Evolutionary conservation across 108 stramenopile genomes (phyloP).

Genomic region (Stephanodiscus minutulus): DNA sequence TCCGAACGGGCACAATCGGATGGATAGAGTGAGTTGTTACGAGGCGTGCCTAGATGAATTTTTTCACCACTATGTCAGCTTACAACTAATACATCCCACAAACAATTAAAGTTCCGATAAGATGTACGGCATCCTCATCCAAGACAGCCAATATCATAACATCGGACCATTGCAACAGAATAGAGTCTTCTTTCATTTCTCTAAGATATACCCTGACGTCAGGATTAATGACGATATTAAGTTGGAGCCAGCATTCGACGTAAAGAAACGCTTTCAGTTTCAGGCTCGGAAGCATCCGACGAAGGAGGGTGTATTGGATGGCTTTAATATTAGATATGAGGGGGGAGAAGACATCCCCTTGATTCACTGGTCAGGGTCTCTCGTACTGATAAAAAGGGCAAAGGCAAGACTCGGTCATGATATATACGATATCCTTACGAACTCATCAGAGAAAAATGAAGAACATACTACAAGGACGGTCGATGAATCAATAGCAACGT

Average conservation of each 20-base stretch:
- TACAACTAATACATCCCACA: not conserved
- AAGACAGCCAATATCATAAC: not conserved
- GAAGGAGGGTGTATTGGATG: not conserved
- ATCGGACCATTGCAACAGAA: conserved; percentile 6
- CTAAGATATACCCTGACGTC: not conserved
- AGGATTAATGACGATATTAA: conserved; percentile 2
- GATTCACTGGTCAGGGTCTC: conserved; percentile 9
- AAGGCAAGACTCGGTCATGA: conserved; percentile 20
- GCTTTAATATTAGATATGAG: conserved; percentile 18
- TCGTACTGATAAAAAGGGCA: conserved; percentile 4
- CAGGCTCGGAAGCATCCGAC: not conserved
- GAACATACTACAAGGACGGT: conserved; percentile 8
- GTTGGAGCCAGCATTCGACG: not conserved
- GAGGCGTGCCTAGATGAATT: too few species aligned
- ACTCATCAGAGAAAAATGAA: conserved; percentile 3
- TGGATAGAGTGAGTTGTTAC: conserved; percentile 8
- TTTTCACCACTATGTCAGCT: not conserved
- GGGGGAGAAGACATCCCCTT: conserved; percentile 14
- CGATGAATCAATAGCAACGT: not conserved
- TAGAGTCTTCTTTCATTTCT: not conserved
- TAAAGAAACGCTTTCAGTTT: conserved; percentile 11
- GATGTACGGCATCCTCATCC: conserved; percentile 6
- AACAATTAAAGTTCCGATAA: not conserved
- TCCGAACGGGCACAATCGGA: conserved; percentile 6
- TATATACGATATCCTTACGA: conserved; percentile 16